Conservation (phyloP, 106 monocot genomes). For the Apostasia shenzhenica region DNA sequence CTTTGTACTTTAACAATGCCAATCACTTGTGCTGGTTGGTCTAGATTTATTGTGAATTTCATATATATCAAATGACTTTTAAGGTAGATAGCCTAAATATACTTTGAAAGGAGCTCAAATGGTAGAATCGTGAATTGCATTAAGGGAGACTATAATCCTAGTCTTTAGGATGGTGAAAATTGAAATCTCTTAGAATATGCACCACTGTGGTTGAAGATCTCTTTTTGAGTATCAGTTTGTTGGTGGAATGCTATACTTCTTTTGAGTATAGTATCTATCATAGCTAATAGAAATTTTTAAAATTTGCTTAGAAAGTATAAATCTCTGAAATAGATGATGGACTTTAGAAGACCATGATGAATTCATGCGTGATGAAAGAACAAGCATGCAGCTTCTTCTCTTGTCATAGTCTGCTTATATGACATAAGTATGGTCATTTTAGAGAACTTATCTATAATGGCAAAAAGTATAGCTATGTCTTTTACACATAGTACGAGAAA, state of each 20-base stretch:
- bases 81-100: background rate
- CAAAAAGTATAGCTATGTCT: background rate
- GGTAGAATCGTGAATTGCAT: background rate
- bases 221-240: background rate
- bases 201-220: slow-evolving; percentile 7
- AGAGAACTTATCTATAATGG: background rate
- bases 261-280: too few species aligned
- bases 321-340: background rate
- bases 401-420: background rate
- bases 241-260: slow-evolving; percentile 5
- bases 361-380: background rate
- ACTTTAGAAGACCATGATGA: background rate
- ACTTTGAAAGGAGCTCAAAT: background rate
- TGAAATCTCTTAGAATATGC: background rate
- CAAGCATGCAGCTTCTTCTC: background rate
- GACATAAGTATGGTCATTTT: slow-evolving; percentile 6
- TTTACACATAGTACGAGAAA: background rate
- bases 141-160: slow-evolving; percentile 6
- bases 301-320: too few species aligned
- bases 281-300: too few species aligned
- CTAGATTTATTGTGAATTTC: background rate
- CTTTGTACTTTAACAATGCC: background rate
- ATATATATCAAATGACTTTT: background rate
- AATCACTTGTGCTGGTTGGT: background rate
- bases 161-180: background rate